A percentile compares a stretch with the other conserved stretches of the same genome.
phyloP scores from a whole-genome alignment of 352 stramenopile species.

The Globisporangium canariense region DNA sequence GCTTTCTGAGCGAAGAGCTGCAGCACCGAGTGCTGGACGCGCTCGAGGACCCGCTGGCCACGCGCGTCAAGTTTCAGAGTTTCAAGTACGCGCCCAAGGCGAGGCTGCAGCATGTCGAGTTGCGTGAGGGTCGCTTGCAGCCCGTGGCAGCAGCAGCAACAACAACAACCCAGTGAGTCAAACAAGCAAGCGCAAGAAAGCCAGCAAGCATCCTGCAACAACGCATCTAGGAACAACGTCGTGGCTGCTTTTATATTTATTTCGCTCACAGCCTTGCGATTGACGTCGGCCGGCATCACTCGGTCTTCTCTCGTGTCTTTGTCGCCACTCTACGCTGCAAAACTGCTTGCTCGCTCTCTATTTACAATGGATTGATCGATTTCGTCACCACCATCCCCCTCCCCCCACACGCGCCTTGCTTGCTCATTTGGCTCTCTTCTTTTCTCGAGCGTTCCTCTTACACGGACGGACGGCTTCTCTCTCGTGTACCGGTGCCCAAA shows the following conservation, averaged over 20 bases:
- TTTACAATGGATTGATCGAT: neutral
- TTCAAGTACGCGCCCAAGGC: constrained; percentile 56
- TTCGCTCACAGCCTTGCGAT: neutral
- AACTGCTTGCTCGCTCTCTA: neutral
- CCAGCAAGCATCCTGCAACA: no score
- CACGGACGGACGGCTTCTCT: neutral
- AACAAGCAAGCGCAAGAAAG: constrained; percentile 2
- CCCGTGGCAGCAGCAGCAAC: neutral
- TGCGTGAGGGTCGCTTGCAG: neutral
- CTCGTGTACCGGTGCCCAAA: neutral
- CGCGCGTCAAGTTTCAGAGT: constrained; percentile 51
- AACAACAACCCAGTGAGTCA: neutral
- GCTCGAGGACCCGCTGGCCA: constrained; percentile 36
- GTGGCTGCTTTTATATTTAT: constrained; percentile 1
- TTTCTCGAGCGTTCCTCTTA: neutral
- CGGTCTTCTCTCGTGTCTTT: neutral
- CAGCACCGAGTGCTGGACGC: constrained; percentile 48
- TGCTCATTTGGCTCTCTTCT: neutral
- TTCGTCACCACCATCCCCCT: no score
- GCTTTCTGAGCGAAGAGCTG: constrained; percentile 47
- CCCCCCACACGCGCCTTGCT: neutral
- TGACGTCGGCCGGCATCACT: neutral
- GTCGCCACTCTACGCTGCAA: neutral
- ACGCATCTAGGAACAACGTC: neutral
- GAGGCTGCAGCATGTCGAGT: constrained; percentile 18